Base-by-base conservation (phyloP, 805 yeast genomes). In the Schwanniomyces vanrijiae region DNA sequence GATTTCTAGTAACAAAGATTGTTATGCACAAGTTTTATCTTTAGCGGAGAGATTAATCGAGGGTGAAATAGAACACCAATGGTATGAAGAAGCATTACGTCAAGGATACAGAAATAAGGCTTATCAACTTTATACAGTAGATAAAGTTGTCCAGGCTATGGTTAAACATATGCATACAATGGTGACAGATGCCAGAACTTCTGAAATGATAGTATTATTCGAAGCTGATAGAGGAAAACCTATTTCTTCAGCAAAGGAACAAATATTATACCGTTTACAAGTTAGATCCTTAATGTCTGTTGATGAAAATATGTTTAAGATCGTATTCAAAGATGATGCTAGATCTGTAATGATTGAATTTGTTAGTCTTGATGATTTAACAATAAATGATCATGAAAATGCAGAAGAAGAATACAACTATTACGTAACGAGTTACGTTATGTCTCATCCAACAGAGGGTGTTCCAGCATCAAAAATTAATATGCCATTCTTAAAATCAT, bases 391-490 rank as follows among this genome's bases (percentile, higher is more conserved):
- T 45, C 84, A 84, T 48, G 88, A 88, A 53, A 78, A 83, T 19
- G 81, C 83, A 3, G 92, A 88, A 56, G 95, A 89, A 53, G 81
- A 81, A 58, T 94, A 96, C 87, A 91, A 90, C 62, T 92, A 94
- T 70, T 94, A 94, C 62, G 78, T 94, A 43, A 92, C 98, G 0
- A 88, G 96, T 37, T 94, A 87, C 65, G 81, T 91, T 37, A 86
- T 94, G 88, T 86, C 96, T 3, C 96, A 90, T 59, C 98, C 99
- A 33, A 94, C 99, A 2, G 99, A 94, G 66, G 98, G 98, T 25
- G 86, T 94, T 14, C 84, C 90, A 14, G 81, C 88, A 16, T 83
- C 86, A 37, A 83, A 82, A 54, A 78, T 94, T 46, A 78, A 80
- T 52, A 75, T 89, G 65, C 98, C 98, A 21, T 87, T 92, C 66